Percentiles rank a stretch among this genome's conserved stretches.
These are phyloP conservation scores for Gilbertella persicaria DNA, from an alignment of 371 early-diverging fungal genomes.

Conservation along the genomic window DNA sequence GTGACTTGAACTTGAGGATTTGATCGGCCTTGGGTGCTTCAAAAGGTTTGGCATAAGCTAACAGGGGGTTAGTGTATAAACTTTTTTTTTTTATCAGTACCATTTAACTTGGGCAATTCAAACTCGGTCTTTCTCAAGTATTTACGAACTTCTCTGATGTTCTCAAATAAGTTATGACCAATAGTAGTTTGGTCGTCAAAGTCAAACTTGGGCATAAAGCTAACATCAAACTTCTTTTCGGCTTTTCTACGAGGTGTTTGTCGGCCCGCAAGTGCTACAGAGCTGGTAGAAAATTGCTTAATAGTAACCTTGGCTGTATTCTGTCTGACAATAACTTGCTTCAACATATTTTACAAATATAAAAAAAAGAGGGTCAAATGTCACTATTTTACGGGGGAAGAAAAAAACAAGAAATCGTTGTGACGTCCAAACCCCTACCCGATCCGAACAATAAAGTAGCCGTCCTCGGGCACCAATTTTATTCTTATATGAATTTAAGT, in stretches of 20 bases:
- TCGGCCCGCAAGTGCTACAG: constrained; percentile 37
- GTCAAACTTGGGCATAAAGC: constrained; percentile 56
- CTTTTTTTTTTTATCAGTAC: constrained; percentile 25
- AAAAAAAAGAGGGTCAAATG: constrained; percentile 9
- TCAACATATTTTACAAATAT: constrained; percentile 6
- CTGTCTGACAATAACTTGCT: not conserved
- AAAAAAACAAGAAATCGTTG: no score
- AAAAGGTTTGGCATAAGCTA: constrained; percentile 63
- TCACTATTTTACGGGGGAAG: not conserved
- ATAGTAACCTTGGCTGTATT: constrained; percentile 7
- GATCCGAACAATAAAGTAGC: no score
- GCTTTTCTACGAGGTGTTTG: constrained; percentile 40
- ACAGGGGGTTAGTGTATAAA: constrained; percentile 2
- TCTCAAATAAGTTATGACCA: constrained; percentile 58
- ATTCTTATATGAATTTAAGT: constrained; percentile 20
- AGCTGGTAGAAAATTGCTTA: constrained; percentile 31
- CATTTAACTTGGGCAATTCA: constrained; percentile 65
- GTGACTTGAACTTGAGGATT: constrained; percentile 61
- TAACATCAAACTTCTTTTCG: constrained; percentile 52
- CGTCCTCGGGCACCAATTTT: no score
- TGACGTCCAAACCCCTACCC: not conserved
- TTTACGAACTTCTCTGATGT: constrained; percentile 61
- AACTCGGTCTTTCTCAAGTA: constrained; percentile 67
- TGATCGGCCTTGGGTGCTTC: constrained; percentile 52
- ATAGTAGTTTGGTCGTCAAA: constrained; percentile 64